Percentiles rank a stretch among this genome's conserved stretches.
Conservation (phyloP, 192 early-diverging fungal genomes). For the Phlyctochytrium arcticum region DNA sequence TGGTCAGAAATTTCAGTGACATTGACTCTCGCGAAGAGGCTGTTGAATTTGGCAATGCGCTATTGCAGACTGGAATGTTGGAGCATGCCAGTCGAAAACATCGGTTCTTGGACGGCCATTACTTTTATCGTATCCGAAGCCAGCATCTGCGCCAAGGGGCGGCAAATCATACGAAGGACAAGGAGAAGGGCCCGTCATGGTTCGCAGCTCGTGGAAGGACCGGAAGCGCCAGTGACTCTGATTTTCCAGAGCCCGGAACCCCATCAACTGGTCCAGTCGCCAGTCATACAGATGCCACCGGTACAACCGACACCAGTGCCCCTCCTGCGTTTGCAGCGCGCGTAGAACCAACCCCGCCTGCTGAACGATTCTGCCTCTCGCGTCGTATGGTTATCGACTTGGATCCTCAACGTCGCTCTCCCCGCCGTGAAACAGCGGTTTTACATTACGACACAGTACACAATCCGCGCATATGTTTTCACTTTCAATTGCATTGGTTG, state of each 20-base stretch:
- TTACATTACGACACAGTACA: conserved; percentile 89
- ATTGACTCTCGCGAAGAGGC: conserved; percentile 74
- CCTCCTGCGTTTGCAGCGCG: too few relatives aligned
- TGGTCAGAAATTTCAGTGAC: conserved; percentile 70
- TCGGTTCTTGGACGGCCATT: conserved; percentile 81
- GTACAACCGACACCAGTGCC: background rate
- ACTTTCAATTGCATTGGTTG: conserved; percentile 93
- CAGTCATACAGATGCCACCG: conserved; percentile 3
- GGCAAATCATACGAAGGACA: background rate
- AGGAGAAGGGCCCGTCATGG: background rate
- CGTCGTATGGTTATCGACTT: conserved; percentile 73
- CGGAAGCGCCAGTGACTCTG: background rate
- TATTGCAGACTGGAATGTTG: conserved; percentile 73
- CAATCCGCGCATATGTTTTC: conserved; percentile 84
- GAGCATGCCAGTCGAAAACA: conserved; percentile 49
- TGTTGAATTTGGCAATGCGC: conserved; percentile 68
- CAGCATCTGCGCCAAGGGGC: background rate
- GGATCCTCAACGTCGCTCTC: conserved; percentile 72
- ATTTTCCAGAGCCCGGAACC: background rate
- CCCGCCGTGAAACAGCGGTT: conserved; percentile 75
- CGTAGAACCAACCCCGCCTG: background rate
- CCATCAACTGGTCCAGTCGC: background rate
- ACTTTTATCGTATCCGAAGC: conserved; percentile 70
- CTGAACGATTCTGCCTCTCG: conserved; percentile 54
- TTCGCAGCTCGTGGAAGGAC: conserved; percentile 1